Evolutionary conservation across 73 alveolate genomes (phyloP), one percentile per base, ranked within the genome.

Genomic region (Uronychia binucleata): DNA sequence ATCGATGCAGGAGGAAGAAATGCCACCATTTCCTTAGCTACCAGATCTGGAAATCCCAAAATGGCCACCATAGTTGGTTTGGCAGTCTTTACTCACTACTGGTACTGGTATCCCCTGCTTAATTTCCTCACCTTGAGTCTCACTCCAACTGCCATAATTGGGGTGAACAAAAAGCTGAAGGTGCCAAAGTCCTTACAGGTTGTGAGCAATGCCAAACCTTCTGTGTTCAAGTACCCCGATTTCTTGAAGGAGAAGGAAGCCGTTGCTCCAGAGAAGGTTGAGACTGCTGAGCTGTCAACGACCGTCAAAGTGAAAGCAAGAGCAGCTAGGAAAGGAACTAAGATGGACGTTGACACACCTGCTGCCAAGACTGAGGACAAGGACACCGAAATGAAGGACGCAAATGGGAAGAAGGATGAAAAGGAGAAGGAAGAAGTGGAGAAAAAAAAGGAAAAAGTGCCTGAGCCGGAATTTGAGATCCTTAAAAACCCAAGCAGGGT

Each of bases 101-200:
- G 99, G 98, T 95, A 95, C 89, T 98, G 99, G 99, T 98, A 94
- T 90, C 99, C 99, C 25, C 90, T 95, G 94, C 89, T 98, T 80
- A 96, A 97, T 92, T 94, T 98, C 98, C 77, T 98, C 59, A 89
- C 98, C 82, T 79, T 98, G 84, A 77, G 98, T 35, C 91, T 98
- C 60, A 89, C 93, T 74, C 99, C 99, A 27, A 91, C 99, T 31
- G 96, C 98, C n/a, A 92, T 98, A 84, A 90, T 93, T 78, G 99
- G 99, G 59, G 58, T 98, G 33, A 96, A 96, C 94, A 94, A 95
- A 58, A 92, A 93, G 78, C 80, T 98, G 78, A 94, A 94, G 78
- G 91, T 97, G 1, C 99, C 99, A 30, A 96, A 91, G 80, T 90
- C 93, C 58, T 98, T 97, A 86, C 59, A 90, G 75, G 77, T 97